Conservation (phyloP, 2,329 filamentous ascomycete genomes). For the Penicillium crustosum region DNA sequence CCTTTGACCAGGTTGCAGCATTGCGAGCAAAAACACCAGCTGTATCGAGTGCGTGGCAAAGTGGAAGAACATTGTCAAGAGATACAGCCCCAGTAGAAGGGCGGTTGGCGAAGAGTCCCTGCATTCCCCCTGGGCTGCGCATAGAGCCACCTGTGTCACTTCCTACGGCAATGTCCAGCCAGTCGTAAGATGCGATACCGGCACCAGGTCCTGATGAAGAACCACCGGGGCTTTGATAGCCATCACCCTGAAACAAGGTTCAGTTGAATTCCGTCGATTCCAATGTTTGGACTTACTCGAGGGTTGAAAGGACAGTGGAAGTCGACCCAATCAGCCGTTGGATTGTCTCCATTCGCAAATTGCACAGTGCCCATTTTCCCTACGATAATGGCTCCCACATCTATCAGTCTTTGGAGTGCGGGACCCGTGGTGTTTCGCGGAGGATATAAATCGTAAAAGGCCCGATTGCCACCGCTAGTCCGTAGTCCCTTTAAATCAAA, state of each 20-base stretch:
- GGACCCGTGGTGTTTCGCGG: constrained; percentile 49
- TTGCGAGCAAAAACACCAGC: constrained; percentile 33
- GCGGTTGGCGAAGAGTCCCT: constrained; percentile 32
- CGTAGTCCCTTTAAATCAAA: constrained; percentile 58
- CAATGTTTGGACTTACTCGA: constrained; percentile 14
- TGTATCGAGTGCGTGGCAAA: constrained; percentile 32
- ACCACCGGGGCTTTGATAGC: constrained; percentile 30
- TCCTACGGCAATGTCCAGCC: constrained; percentile 30
- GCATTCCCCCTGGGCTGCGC: constrained; percentile 26
- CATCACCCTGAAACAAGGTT: constrained; percentile 25
- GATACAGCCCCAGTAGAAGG: constrained; percentile 25
- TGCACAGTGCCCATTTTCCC: constrained; percentile 38
- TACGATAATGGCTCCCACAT: constrained; percentile 55
- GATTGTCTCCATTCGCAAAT: constrained; percentile 36
- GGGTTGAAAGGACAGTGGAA: constrained; percentile 42
- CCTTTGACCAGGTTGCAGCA: constrained; percentile 21
- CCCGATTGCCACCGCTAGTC: constrained; percentile 58
- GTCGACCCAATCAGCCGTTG: constrained; percentile 36
- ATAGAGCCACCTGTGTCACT: constrained; percentile 33
- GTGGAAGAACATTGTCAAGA: constrained; percentile 25
- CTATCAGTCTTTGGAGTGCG: constrained; percentile 56
- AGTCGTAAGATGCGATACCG: constrained; percentile 35
- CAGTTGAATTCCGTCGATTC: not conserved
- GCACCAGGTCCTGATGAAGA: constrained; percentile 24
- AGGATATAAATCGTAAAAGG: constrained; percentile 57